Conservation (phyloP, 108 stramenopile species). For the Cyclostephanos tholiformis region DNA sequence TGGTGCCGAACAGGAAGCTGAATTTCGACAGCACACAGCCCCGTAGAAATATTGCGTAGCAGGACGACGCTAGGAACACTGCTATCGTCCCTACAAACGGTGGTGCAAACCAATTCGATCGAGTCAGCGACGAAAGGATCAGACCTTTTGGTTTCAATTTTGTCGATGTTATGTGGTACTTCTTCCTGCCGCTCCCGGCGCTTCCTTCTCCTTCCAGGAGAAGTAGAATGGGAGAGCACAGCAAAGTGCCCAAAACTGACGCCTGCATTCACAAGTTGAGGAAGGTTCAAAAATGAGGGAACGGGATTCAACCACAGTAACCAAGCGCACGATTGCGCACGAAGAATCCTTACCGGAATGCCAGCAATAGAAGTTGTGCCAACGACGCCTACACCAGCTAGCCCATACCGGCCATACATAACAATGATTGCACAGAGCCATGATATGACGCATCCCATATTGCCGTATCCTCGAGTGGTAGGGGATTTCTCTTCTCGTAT, state of each 20-base stretch:
- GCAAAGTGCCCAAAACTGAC: slow-evolving; percentile 67
- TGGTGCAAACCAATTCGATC: slow-evolving; percentile 69
- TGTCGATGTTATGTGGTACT: slow-evolving; percentile 41
- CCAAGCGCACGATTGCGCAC: neutral
- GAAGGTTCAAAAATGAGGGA: neutral
- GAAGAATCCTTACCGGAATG: slow-evolving; percentile 48
- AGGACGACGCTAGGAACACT: slow-evolving; percentile 55
- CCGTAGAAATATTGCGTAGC: slow-evolving; percentile 69
- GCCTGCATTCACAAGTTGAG: slow-evolving; percentile 19
- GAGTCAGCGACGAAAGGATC: slow-evolving; percentile 45
- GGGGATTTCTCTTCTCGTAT: slow-evolving; percentile 52
- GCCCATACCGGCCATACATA: slow-evolving; percentile 71
- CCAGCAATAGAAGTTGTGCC: slow-evolving; percentile 60
- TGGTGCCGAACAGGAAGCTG: slow-evolving; percentile 45
- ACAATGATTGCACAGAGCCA: slow-evolving; percentile 59
- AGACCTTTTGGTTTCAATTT: slow-evolving; percentile 48
- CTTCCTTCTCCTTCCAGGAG: slow-evolving; percentile 66
- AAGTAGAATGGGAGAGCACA: slow-evolving; percentile 64
- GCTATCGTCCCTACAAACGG: slow-evolving; percentile 47
- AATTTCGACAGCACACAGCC: slow-evolving; percentile 54
- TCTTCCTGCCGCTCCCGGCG: slow-evolving; percentile 35
- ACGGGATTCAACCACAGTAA: neutral
- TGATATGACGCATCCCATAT: slow-evolving; percentile 60
- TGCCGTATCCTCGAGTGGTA: slow-evolving; percentile 63
- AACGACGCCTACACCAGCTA: slow-evolving; percentile 71